Evolutionary conservation across 345 rosid genomes (phyloP).

Genomic region (Aquilaria sinensis): DNA sequence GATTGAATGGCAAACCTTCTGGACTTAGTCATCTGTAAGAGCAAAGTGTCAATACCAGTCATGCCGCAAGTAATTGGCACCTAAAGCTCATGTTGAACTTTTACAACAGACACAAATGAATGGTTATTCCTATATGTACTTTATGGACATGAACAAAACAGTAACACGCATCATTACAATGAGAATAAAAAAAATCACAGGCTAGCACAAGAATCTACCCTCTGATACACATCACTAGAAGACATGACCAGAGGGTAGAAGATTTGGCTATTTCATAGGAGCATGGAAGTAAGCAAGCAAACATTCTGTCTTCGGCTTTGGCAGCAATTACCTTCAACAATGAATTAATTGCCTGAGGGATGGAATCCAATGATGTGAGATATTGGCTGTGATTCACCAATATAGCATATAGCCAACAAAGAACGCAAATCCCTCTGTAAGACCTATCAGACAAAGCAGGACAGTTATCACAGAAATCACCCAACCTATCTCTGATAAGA

Average conservation of each 20-base stretch:
- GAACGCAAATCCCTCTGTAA: slow-evolving; percentile 40
- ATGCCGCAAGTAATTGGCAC: too few relatives aligned
- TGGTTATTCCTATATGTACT: too few relatives aligned
- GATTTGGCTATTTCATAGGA: too few relatives aligned
- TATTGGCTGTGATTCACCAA: slow-evolving; percentile 59
- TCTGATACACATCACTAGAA: too few relatives aligned
- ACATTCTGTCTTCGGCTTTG: not conserved
- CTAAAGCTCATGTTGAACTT: too few relatives aligned
- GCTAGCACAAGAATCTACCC: too few relatives aligned
- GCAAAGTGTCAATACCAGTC: slow-evolving; percentile 7
- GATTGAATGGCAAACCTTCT: slow-evolving; percentile 58
- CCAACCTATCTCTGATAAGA: not conserved
- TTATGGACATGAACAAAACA: too few relatives aligned
- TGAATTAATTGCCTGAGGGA: slow-evolving; percentile 39
- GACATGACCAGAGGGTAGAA: too few relatives aligned
- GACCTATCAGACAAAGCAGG: slow-evolving; percentile 43
- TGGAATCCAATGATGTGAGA: slow-evolving; percentile 45
- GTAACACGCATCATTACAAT: too few relatives aligned
- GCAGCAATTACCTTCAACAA: slow-evolving; percentile 46
- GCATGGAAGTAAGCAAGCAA: too few relatives aligned
- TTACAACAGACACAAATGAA: too few relatives aligned
- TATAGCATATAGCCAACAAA: slow-evolving; percentile 79
- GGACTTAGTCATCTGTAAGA: slow-evolving; percentile 47
- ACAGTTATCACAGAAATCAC: not conserved
- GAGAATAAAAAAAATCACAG: too few relatives aligned